Evolutionary conservation across 345 rosid genomes (phyloP), one percentile per base, ranked within the genome.

Genomic region (Boechera retrofracta): DNA sequence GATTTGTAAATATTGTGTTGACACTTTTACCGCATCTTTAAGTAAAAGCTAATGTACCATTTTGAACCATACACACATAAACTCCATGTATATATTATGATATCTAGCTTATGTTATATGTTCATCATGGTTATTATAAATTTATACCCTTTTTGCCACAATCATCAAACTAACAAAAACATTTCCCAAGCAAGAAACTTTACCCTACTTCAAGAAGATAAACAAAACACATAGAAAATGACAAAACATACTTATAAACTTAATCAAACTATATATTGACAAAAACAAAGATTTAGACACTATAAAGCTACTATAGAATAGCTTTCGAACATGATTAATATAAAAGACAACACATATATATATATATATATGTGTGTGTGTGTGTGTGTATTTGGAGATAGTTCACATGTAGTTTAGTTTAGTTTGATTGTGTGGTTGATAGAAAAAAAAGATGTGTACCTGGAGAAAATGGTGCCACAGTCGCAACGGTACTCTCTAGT

Each of bases 401-500:
- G 10, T 48, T 48, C 53, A 48, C 26, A 49, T 49, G 54, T 18
- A 49, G 28, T 18, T 18, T 49, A 49, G 3, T 15, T 49, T 7
- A 7, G 0, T 49, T 18, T 49, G 3, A 49, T 18, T 6, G 24
- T 16, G 26, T 18, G 26, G 10, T 49, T 49, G 53, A 49, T 16
- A 47, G 5, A 48, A 49, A 16, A 49, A 49, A 49, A 2, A 48
- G 8, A 44, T 12, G 29, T 28, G 28, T 85, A 95, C 99, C 99
- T 85, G 5, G 98, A 95, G 82, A 95, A 95, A 13, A 89, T 65
- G 76, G 97, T 92, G 41, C 99, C 99, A 64, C 99, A 95, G 74
- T 92, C 96, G 32, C 99, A 95, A 82, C 88, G 86, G 78, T 95
- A 95, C 83, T 95, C 99, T 74, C 93, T 87, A 29, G 97, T 95